These are phyloP conservation scores for Colletotrichum sp. DNA, from an alignment of 2,329 filamentous ascomycete species.

Conservation along the genomic window DNA sequence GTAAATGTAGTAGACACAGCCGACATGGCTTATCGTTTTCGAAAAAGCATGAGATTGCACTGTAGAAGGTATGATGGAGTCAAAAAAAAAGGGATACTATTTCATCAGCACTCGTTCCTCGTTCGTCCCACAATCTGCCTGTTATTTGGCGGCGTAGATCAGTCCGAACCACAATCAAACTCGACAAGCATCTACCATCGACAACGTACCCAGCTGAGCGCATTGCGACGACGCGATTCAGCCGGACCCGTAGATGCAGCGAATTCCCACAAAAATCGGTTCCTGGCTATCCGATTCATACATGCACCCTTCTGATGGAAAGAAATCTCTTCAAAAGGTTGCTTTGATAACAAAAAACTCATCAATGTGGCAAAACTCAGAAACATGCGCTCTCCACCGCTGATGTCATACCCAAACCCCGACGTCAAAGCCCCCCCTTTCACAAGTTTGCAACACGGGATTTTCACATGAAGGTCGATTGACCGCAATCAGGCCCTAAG, in stretches of 20 bases:
- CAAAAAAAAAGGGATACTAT: neutral
- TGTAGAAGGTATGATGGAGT: neutral
- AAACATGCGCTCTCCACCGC: neutral
- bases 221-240: neutral
- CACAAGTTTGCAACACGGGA: neutral
- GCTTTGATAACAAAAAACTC: neutral
- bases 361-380: neutral
- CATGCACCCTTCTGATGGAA: neutral
- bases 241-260: neutral
- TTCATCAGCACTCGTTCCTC: neutral
- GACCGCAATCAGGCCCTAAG: neutral
- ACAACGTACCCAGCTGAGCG: neutral
- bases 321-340: neutral
- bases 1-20: neutral
- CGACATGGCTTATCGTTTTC: neutral
- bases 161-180: neutral
- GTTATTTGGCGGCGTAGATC: neutral
- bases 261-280: neutral
- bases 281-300: neutral
- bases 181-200: neutral
- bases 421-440: neutral
- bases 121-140: neutral
- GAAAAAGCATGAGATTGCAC: neutral
- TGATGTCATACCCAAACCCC: neutral
- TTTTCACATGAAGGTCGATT: neutral